Evolutionary conservation across 768 basidiomycete genomes (phyloP), one percentile per base, ranked within the genome.

Genomic region (Punctularia strigosozonata): DNA sequence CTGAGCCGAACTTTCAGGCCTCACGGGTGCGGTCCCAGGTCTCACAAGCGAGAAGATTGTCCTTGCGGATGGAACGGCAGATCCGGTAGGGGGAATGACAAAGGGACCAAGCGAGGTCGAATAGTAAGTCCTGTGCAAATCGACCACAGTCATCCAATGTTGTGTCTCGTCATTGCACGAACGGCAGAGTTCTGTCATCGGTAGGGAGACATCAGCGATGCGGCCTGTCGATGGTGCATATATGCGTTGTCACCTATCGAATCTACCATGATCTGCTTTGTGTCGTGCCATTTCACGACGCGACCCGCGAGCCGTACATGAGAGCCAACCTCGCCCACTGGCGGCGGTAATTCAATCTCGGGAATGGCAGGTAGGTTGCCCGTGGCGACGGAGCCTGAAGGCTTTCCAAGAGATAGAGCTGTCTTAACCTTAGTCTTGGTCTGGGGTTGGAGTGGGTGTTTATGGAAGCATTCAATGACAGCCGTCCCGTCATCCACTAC

Each of bases 401-500:
- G 13, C 8, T 15, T 30, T 30, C 15, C 28, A 10, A 30, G 28
- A 19, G 19, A 19, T 8, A 13, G 33, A 19, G n/a, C n/a, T n/a
- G 26, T 40, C 39, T 49, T 8, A 31, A 37, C 39, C 10, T 38
- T 22, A 24, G 32, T 36, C n/a, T 40, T 21, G 17, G 24, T 34
- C 44, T 38, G 53, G 1, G 50, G 44, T 7, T 53, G 51, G 18
- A 55, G 45, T 4, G 56, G 53, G 30, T 62, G 59, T 18, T 59
- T 62, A 50, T 74, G 68, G 3, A 62, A 50, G 48, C 84, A 87
- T 33, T 87, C 83, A 19, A 88, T 64, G 3, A 80, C 75, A 21
- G 62, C 75, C 2, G 82, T 80, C 4, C 83, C 81, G 47, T 88
- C 85, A 50, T 88, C 85, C 42, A 87, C 81, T 87, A 37, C 21